A percentile compares a stretch with the other conserved stretches of the same genome.
Conservation (phyloP, 805 yeast genomes). For the Candida argentea region DNA sequence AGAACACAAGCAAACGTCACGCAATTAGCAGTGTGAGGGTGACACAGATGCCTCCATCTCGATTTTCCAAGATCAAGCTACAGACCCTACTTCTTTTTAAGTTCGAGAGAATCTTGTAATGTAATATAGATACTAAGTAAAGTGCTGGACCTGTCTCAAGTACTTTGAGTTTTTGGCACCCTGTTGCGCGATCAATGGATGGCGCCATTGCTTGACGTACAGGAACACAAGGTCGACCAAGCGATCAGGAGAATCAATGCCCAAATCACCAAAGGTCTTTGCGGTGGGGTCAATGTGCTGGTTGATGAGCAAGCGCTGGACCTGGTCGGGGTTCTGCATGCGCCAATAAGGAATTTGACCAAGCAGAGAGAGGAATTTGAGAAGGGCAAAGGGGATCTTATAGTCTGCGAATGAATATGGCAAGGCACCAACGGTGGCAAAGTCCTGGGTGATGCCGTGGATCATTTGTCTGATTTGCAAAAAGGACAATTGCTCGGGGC, state of each 20-base stretch:
- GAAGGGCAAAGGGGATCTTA: slow-evolving; percentile 33
- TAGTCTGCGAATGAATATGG: slow-evolving; percentile 34
- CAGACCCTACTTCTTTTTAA: neutral
- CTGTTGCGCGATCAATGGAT: slow-evolving; percentile 37
- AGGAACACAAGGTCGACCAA: slow-evolving; percentile 38
- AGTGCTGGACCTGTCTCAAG: slow-evolving; percentile 36
- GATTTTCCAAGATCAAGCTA: neutral
- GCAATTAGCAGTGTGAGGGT: too few relatives aligned
- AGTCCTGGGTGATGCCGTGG: slow-evolving; percentile 47
- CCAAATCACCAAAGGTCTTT: slow-evolving; percentile 59
- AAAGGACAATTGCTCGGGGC: slow-evolving; percentile 55
- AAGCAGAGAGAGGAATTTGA: slow-evolving; percentile 34
- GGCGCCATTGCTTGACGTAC: slow-evolving; percentile 40
- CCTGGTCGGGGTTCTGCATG: slow-evolving; percentile 58
- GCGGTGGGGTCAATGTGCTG: slow-evolving; percentile 55
- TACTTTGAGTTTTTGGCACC: slow-evolving; percentile 33
- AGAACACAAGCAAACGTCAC: too few relatives aligned
- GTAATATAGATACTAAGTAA: slow-evolving; percentile 17
- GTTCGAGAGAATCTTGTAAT: neutral
- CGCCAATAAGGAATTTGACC: slow-evolving; percentile 36
- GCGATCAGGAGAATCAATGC: slow-evolving; percentile 34
- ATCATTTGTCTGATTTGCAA: slow-evolving; percentile 62
- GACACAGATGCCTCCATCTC: too few relatives aligned
- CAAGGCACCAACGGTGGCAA: slow-evolving; percentile 34
- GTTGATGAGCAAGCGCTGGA: slow-evolving; percentile 61